These are phyloP conservation scores for Phytopythium cucurbitacearum DNA, from an alignment of 352 stramenopile genomes.

Conservation along the genomic window DNA sequence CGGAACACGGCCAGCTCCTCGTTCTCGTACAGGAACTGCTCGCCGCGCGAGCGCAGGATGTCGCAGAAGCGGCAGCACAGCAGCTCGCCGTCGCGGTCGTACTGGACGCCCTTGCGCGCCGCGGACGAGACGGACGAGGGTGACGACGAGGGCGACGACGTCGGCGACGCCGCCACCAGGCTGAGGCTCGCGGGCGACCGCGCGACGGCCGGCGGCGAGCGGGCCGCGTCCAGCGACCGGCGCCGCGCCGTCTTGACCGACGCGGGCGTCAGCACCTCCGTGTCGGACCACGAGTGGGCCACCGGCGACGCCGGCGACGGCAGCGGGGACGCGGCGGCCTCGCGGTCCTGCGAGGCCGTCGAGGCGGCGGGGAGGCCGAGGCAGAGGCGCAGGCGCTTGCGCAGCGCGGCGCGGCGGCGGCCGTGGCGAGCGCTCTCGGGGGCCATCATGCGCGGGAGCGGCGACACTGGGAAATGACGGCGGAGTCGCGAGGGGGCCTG, in stretches of 20 bases:
- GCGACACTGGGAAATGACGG: background rate
- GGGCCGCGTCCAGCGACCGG: constrained; percentile 10
- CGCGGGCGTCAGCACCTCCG: constrained; percentile 27
- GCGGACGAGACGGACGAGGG: constrained; percentile 31
- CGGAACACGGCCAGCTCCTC: constrained; percentile 73
- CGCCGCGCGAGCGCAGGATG: constrained; percentile 56
- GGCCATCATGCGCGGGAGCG: background rate
- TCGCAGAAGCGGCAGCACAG: constrained; percentile 82
- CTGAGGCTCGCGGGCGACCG: constrained; percentile 10
- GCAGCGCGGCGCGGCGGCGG: constrained; percentile 11
- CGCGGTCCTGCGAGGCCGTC: background rate
- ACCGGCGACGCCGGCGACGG: constrained; percentile 3
- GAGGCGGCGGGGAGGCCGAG: constrained; percentile 5
- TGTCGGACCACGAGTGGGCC: constrained; percentile 40
- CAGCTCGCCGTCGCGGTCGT: constrained; percentile 51
- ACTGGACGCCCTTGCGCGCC: constrained; percentile 73
- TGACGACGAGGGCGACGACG: constrained; percentile 18
- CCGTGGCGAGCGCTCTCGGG: background rate
- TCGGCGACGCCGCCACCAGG: constrained; percentile 4
- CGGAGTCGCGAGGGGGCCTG: no score
- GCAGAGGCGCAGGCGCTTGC: constrained; percentile 22
- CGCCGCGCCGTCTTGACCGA: constrained; percentile 15
- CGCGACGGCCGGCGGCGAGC: constrained; percentile 14
- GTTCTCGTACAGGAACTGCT: constrained; percentile 82
- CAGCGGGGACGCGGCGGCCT: background rate